These are phyloP conservation scores for Poa annua DNA, from an alignment of 176 grass and related monocot species.

Conservation along the genomic window DNA sequence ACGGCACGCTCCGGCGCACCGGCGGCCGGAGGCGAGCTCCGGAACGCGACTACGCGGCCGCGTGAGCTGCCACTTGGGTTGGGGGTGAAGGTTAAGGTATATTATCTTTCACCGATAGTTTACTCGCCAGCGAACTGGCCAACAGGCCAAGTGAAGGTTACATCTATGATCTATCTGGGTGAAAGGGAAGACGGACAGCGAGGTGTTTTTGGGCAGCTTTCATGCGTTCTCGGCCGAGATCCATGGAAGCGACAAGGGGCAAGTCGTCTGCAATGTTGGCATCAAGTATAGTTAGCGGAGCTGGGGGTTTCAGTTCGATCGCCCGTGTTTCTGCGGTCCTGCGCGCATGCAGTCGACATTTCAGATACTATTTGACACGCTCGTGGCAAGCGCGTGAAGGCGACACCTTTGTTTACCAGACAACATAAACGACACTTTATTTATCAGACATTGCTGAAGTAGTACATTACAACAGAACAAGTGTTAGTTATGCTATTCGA, in stretches of 20 bases:
- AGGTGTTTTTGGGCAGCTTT: conserved; percentile 3
- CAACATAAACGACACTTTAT: background rate
- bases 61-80: conserved; percentile 28
- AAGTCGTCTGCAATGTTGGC: background rate
- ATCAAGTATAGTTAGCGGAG: background rate
- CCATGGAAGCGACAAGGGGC: background rate
- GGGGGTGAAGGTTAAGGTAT: background rate
- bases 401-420: background rate
- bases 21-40: background rate
- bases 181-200: conserved; percentile 7
- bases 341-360: no score
- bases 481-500: no score
- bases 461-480: no score
- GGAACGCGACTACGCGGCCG: conserved; percentile 25
- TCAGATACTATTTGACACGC: conserved; percentile 19
- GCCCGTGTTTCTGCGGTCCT: no score
- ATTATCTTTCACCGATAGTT: background rate
- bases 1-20: background rate
- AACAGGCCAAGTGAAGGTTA: background rate
- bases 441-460: background rate
- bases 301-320: background rate
- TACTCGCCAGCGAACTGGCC: background rate
- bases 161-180: background rate
- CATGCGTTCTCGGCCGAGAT: background rate
- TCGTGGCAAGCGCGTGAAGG: background rate